These are phyloP conservation scores for Mortierella hygrophila DNA, from an alignment of 192 early-diverging fungal genomes.

Conservation along the genomic window DNA sequence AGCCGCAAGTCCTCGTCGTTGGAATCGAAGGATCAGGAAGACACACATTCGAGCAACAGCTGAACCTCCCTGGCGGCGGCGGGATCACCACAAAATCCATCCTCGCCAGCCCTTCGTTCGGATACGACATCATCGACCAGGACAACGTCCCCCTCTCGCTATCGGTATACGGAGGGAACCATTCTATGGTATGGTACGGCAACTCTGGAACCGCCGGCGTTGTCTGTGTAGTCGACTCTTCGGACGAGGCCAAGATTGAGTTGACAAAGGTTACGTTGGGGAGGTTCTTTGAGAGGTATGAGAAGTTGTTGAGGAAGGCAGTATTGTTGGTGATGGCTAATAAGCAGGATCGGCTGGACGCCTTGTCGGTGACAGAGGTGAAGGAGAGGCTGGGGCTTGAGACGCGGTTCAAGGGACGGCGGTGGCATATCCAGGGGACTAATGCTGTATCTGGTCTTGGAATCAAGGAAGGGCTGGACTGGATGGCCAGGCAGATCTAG, in stretches of 20 bases:
- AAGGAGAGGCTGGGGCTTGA: not conserved
- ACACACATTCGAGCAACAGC: too few relatives aligned
- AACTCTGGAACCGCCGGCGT: not conserved
- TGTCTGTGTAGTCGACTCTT: not conserved
- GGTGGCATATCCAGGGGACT: not conserved
- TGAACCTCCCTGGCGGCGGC: too few relatives aligned
- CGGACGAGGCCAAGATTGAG: not conserved
- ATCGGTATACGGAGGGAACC: too few relatives aligned
- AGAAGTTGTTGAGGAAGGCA: not conserved
- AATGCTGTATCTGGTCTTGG: not conserved
- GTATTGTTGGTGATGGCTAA: not conserved
- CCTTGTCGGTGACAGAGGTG: not conserved
- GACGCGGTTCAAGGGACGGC: not conserved
- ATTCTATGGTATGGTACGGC: not conserved
- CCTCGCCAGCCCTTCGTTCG: too few relatives aligned
- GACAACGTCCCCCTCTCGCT: too few relatives aligned
- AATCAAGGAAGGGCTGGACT: not conserved
- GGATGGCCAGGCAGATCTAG: not conserved
- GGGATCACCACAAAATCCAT: too few relatives aligned
- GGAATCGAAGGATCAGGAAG: too few relatives aligned
- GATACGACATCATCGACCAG: too few relatives aligned
- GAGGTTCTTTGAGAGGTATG: not conserved
- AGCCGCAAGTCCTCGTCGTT: too few relatives aligned
- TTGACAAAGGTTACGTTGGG: not conserved
- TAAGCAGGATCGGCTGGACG: not conserved